Evolutionary conservation across 2,329 filamentous ascomycete genomes (phyloP).

Genomic region (Phaeosphaeria sp.): DNA sequence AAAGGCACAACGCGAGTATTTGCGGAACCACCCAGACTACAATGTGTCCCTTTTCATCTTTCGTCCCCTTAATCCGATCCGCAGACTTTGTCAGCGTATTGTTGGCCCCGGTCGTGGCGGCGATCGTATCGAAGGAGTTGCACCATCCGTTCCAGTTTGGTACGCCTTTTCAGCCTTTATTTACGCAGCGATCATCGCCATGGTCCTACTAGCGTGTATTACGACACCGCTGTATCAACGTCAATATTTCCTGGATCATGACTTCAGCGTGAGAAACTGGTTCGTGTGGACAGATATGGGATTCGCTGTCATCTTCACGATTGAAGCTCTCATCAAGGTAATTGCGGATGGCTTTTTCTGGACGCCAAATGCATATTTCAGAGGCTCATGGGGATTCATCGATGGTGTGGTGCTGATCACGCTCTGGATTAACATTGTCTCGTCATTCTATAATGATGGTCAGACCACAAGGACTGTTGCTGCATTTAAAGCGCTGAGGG

Average conservation of each 20-base stretch:
- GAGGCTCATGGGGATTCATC: constrained; percentile 96
- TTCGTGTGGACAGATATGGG: constrained; percentile 93
- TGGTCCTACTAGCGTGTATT: constrained; percentile 95
- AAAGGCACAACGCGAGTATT: constrained; percentile 87
- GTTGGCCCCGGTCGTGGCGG: constrained; percentile 89
- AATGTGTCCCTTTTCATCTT: constrained; percentile 94
- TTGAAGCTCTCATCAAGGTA: constrained; percentile 89
- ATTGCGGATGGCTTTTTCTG: constrained; percentile 95
- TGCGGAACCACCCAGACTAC: constrained; percentile 85
- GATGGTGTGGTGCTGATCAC: constrained; percentile 91
- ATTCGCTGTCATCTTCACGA: constrained; percentile 84
- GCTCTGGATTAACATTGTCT: constrained; percentile 92
- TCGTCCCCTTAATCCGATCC: constrained; percentile 75
- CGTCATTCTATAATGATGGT: constrained; percentile 80
- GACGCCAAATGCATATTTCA: constrained; percentile 96
- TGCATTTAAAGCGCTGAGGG: constrained; percentile 95
- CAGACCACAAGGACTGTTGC: constrained; percentile 89
- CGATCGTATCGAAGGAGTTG: constrained; percentile 86
- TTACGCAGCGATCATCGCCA: constrained; percentile 91
- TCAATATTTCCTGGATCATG: constrained; percentile 73
- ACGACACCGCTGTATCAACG: constrained; percentile 95
- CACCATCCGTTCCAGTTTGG: constrained; percentile 89
- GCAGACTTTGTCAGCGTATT: constrained; percentile 83
- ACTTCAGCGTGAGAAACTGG: constrained; percentile 76
- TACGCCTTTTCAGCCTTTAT: constrained; percentile 93